Percentiles rank a stretch among this genome's conserved stretches.
Evolutionary conservation across 306 rosid species (phyloP).

Genomic region (Cicer chorassanicum): DNA sequence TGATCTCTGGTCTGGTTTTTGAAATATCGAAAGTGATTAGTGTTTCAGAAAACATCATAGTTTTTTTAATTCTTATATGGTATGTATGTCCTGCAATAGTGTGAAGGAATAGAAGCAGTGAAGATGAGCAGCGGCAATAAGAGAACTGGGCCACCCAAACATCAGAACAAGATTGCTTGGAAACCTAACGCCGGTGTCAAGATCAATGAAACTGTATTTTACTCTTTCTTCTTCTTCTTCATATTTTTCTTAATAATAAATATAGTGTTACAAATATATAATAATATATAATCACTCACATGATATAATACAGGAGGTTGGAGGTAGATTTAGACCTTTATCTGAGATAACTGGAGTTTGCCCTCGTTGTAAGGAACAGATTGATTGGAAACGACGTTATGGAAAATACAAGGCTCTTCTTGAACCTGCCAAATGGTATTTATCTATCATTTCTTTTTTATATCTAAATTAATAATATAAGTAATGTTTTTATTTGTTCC

Average conservation of each 20-base stretch:
- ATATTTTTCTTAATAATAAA: not conserved
- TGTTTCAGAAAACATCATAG: too few relatives aligned
- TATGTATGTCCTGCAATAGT: too few relatives aligned
- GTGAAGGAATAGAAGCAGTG: not conserved
- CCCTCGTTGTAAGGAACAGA: constrained; percentile 84
- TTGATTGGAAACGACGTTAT: constrained; percentile 92
- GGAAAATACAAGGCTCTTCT: constrained; percentile 85
- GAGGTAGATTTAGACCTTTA: constrained; percentile 76
- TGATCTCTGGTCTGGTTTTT: too few relatives aligned
- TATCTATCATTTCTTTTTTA: not conserved
- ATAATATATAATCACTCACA: not conserved
- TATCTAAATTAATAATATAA: not conserved
- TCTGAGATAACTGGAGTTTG: constrained; percentile 88
- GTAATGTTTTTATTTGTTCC: not conserved
- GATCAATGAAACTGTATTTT: constrained; percentile 77
- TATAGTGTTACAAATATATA: not conserved
- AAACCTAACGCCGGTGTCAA: constrained; percentile 82
- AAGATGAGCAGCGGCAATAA: constrained; percentile 54
- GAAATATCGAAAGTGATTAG: too few relatives aligned
- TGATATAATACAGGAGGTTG: constrained; percentile 65
- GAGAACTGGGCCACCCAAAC: constrained; percentile 65
- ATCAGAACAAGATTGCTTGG: constrained; percentile 85
- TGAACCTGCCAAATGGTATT: constrained; percentile 83
- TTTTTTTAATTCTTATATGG: too few relatives aligned
- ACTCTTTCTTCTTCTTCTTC: not conserved